A percentile compares a stretch with the other conserved stretches of the same genome.
phyloP scores from a whole-genome alignment of 805 yeast genomes.

The Kodamaea lidongshanica region DNA sequence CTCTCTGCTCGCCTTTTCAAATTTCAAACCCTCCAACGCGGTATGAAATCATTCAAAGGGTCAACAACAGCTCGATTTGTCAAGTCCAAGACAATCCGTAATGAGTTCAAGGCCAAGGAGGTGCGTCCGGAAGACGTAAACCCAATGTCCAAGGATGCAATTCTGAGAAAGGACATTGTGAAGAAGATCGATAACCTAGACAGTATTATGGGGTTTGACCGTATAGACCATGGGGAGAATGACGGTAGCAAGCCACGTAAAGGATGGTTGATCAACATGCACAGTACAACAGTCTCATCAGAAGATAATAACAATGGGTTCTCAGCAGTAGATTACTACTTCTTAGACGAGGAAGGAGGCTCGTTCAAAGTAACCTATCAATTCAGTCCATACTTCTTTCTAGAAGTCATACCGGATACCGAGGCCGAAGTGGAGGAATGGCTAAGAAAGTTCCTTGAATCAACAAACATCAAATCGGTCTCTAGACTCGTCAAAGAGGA shows the following conservation, averaged over 20 bases:
- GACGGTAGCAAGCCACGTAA: constrained; percentile 42
- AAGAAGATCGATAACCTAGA: constrained; percentile 66
- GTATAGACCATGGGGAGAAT: constrained; percentile 64
- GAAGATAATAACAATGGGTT: constrained; percentile 55
- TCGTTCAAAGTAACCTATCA: constrained; percentile 79
- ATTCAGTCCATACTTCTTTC: constrained; percentile 81
- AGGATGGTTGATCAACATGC: constrained; percentile 96
- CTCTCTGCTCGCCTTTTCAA: background rate
- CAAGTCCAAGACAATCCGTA: constrained; percentile 27
- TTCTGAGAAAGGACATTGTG: constrained; percentile 47
- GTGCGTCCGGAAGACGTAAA: constrained; percentile 17
- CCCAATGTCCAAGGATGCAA: constrained; percentile 33
- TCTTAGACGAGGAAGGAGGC: constrained; percentile 95
- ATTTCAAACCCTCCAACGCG: too few relatives aligned
- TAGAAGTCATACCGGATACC: constrained; percentile 54
- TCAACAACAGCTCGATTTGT: constrained; percentile 50
- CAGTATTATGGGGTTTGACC: constrained; percentile 79
- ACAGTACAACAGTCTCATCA: constrained; percentile 61
- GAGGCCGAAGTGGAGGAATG: constrained; percentile 84
- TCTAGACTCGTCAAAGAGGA: constrained; percentile 67
- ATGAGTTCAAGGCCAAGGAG: constrained; percentile 14
- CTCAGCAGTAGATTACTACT: constrained; percentile 91
- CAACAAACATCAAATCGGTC: constrained; percentile 47
- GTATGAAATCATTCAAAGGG: constrained; percentile 30
- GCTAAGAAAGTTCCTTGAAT: constrained; percentile 61